phyloP scores from a whole-genome alignment of 768 basidiomycete genomes.

The Inosperma sp. region DNA sequence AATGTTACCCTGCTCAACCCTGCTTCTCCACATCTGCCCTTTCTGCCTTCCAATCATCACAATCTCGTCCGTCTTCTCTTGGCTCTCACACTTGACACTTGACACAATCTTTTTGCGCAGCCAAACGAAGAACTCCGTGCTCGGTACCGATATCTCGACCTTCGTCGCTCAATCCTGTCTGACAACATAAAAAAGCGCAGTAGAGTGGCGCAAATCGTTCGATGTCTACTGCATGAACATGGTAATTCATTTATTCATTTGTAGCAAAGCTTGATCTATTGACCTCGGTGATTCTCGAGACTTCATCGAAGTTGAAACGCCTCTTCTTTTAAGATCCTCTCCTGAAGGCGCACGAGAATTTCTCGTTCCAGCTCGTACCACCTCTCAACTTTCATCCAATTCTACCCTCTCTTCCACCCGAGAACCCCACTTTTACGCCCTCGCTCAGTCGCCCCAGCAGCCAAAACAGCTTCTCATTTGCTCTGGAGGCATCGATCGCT shows the following conservation, averaged over 20 bases:
- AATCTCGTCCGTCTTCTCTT: constrained; percentile 57
- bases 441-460: constrained; percentile 94
- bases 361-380: constrained; percentile 73
- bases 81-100: constrained; percentile 8
- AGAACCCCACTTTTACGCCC: constrained; percentile 69
- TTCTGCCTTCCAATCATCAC: constrained; percentile 72
- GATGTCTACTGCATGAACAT: constrained; percentile 66
- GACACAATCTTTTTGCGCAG: constrained; percentile 35
- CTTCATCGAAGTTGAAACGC: constrained; percentile 93
- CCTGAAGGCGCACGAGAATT: constrained; percentile 95
- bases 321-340: constrained; percentile 83
- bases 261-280: constrained; percentile 7
- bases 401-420: constrained; percentile 6
- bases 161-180: constrained; percentile 69
- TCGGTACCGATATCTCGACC: constrained; percentile 84
- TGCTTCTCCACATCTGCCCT: constrained; percentile 69
- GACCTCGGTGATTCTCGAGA: constrained; percentile 45
- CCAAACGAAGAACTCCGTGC: constrained; percentile 83
- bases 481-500: constrained; percentile 84
- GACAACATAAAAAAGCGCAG: constrained; percentile 80
- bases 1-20: constrained; percentile 75
- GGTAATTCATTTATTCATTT: constrained; percentile 38
- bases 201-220: constrained; percentile 72
- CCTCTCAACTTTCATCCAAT: constrained; percentile 22
- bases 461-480: constrained; percentile 91